Evolutionary conservation across 345 rosid species (phyloP), one percentile per base, ranked within the genome.

Genomic region (Bruguiera gymnorhiza): DNA sequence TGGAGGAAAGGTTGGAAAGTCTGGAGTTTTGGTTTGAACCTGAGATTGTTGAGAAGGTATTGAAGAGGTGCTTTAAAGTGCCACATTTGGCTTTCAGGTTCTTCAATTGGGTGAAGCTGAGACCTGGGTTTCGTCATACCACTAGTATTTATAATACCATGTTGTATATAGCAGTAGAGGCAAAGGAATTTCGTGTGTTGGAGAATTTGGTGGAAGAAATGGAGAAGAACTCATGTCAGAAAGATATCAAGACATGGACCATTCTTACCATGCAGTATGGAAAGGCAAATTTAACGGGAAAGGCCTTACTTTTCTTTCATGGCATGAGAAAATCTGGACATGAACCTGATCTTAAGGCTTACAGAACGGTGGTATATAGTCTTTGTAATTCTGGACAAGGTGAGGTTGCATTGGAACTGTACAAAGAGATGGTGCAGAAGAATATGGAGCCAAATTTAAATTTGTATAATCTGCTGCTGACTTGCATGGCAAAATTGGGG

Each of bases 11-110:
- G 75, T 74, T 93, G 50, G 88, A 81, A 69, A 81, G 79, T 5
- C 50, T 78, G 30, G 81, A 79, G 63, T 68, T 78, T 68, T 78
- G 20, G 58, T 81, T 85, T 72, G 87, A 86, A 8, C 75, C 84
- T 4, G 85, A 83, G 46, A 72, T 85, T 37, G 97, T 90, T 16
- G 98, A 86, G 48, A 90, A 81, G 54, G 98, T 93, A 18, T 78
- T 93, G 60, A 87, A 90, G 64, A 79, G 93, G 71, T 90, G 96
- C 82, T 87, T 84, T 43, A 85, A 88, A 78, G 89, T 86, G 80
- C 93, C 98, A 23, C 90, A 84, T 74, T 81, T 83, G 60, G 97
- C 93, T 72, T 68, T 80, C 32, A 82, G 89, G 75, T 88, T 90
- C 82, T 88, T 88, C 74, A 76, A 64, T 65, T 93, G 98, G 95